These are phyloP conservation scores for Hyparrhenia diplandra DNA, from an alignment of 176 grass and related monocot genomes.

Conservation along the genomic window DNA sequence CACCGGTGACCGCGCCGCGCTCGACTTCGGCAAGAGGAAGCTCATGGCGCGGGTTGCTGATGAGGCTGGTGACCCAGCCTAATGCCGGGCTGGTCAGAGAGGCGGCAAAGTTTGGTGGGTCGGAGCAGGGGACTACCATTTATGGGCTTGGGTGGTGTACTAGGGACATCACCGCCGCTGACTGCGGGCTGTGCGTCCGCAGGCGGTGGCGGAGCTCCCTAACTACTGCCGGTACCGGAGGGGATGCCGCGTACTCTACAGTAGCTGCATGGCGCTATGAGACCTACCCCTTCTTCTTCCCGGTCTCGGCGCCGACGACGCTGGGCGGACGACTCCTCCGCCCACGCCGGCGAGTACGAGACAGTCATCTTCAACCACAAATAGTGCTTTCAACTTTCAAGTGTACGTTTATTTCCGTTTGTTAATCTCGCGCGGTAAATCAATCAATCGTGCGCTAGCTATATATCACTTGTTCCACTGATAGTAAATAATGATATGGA, in stretches of 20 bases:
- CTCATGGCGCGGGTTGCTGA: constrained; percentile 37
- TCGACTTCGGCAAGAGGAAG: constrained; percentile 38
- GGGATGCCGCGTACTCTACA: constrained; percentile 69
- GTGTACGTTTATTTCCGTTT: background rate
- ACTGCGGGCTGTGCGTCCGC: constrained; percentile 64
- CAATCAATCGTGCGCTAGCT: too few relatives aligned
- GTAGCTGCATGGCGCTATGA: constrained; percentile 84
- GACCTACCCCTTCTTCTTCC: constrained; percentile 76
- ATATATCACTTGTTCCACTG: too few relatives aligned
- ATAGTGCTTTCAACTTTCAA: background rate
- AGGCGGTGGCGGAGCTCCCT: constrained; percentile 54
- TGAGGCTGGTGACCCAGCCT: background rate
- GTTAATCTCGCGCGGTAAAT: background rate
- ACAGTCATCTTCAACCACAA: constrained; percentile 19
- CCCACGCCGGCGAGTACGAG: constrained; percentile 6
- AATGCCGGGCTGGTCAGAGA: constrained; percentile 22
- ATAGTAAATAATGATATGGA: too few relatives aligned
- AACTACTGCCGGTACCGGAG: constrained; percentile 52
- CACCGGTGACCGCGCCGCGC: constrained; percentile 40
- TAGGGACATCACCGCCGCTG: constrained; percentile 32
- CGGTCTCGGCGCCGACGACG: constrained; percentile 5
- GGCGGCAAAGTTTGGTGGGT: background rate
- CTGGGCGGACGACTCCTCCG: background rate
- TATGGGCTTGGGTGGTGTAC: constrained; percentile 83
- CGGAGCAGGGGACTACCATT: constrained; percentile 14